phyloP scores from a whole-genome alignment of 2,329 filamentous ascomycete species.

The Neocucurbitaria cava region DNA sequence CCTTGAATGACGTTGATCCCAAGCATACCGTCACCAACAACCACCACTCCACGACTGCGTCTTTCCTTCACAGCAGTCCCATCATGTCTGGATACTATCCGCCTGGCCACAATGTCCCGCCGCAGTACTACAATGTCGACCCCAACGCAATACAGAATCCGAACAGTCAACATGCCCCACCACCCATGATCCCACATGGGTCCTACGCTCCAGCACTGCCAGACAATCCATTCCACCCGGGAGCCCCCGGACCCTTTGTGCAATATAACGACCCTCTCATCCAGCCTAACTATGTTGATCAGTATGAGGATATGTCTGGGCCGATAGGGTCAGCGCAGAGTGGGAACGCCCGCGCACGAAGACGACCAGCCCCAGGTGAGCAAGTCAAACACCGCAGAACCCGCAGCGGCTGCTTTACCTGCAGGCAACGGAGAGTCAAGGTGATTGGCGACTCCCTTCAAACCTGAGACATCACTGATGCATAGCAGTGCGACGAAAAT shows the following conservation, averaged over 20 bases:
- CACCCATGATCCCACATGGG: constrained; percentile 39
- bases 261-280: constrained; percentile 41
- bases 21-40: constrained; percentile 34
- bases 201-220: constrained; percentile 36
- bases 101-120: constrained; percentile 40
- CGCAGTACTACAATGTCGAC: constrained; percentile 47
- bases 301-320: constrained; percentile 44
- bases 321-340: constrained; percentile 35
- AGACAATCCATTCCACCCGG: constrained; percentile 42
- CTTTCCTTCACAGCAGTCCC: constrained; percentile 16
- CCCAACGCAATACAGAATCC: constrained; percentile 32
- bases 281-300: constrained; percentile 43
- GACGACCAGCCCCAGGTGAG: constrained; percentile 56
- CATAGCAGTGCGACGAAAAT: constrained; percentile 81
- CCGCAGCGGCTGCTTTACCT: constrained; percentile 92
- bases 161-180: constrained; percentile 32
- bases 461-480: constrained; percentile 17
- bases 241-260: constrained; percentile 38
- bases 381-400: constrained; percentile 93
- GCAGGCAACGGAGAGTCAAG: constrained; percentile 85
- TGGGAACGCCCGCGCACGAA: constrained; percentile 36
- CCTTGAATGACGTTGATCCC: constrained; percentile 49
- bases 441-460: constrained; percentile 42
- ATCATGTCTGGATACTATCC: constrained; percentile 50
- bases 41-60: constrained; percentile 28